A percentile compares a stretch with the other conserved stretches of the same genome.
These are phyloP conservation scores for Lizonia empirigonia DNA, from an alignment of 2,329 filamentous ascomycete species.

Conservation along the genomic window DNA sequence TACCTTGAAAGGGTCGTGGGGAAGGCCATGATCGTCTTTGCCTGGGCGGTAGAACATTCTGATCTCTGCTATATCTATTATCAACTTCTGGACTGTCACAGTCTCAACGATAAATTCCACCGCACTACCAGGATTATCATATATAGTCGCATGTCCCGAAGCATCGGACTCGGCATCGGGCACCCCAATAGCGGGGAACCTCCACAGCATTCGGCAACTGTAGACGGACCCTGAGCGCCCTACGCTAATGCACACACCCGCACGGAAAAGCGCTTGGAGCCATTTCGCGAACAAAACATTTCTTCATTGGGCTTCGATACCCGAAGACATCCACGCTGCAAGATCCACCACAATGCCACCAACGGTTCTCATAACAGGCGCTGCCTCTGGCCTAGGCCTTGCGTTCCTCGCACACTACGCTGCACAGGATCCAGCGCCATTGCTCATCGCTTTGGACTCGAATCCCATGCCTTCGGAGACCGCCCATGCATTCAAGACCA, in stretches of 20 bases:
- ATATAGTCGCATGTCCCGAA: not conserved
- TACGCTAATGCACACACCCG: slow-evolving; percentile 17
- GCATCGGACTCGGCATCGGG: not conserved
- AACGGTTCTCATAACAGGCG: slow-evolving; percentile 89
- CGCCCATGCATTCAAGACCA: not conserved
- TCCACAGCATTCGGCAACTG: slow-evolving; percentile 14
- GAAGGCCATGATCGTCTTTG: slow-evolving; percentile 58
- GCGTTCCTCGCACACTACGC: slow-evolving; percentile 53
- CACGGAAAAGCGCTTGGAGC: not conserved
- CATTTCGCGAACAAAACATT: not conserved
- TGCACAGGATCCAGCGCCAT: slow-evolving; percentile 10
- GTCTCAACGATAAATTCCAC: too few species aligned
- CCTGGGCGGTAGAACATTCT: slow-evolving; percentile 61
- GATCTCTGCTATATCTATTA: too few species aligned
- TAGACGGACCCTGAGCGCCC: slow-evolving; percentile 8
- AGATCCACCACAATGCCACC: slow-evolving; percentile 6
- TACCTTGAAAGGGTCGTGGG: slow-evolving; percentile 63
- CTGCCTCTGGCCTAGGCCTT: slow-evolving; percentile 87
- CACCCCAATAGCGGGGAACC: slow-evolving; percentile 8
- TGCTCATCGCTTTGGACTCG: slow-evolving; percentile 33
- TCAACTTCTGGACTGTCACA: too few species aligned
- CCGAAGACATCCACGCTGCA: not conserved
- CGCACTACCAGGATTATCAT: not conserved
- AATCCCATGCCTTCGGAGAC: slow-evolving; percentile 5
- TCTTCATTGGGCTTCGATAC: not conserved